A percentile compares a stretch with the other conserved stretches of the same genome.
Conservation (phyloP, 345 rosid genomes). For the Euphorbia lathyris region DNA sequence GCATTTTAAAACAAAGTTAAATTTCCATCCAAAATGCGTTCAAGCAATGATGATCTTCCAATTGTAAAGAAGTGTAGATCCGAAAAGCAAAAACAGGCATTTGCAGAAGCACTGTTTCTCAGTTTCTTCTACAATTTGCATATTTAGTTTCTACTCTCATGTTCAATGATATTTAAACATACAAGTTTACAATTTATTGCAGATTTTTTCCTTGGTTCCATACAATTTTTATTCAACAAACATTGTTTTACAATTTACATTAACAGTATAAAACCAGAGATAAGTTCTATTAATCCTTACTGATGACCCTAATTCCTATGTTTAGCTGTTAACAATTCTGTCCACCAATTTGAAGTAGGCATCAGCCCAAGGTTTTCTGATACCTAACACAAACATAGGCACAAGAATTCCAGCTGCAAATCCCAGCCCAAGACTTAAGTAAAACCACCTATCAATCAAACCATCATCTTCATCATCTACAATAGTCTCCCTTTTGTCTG, state of each 20-base stretch:
- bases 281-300: neutral
- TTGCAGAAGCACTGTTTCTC: too few species aligned
- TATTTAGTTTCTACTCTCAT: too few species aligned
- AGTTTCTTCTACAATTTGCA: too few species aligned
- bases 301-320: neutral
- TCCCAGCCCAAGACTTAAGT: slow-evolving; percentile 42
- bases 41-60: too few species aligned
- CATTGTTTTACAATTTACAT: neutral
- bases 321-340: slow-evolving; percentile 13
- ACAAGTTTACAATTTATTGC: too few species aligned
- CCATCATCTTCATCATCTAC: slow-evolving; percentile 12
- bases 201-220: too few species aligned
- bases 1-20: too few species aligned
- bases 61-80: too few species aligned
- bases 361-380: slow-evolving; percentile 25
- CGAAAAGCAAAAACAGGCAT: too few species aligned
- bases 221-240: too few species aligned
- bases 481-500: slow-evolving; percentile 8
- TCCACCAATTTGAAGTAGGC: slow-evolving; percentile 35
- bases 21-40: too few species aligned
- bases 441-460: slow-evolving; percentile 41
- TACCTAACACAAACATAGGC: slow-evolving; percentile 20
- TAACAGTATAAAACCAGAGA: neutral
- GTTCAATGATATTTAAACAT: too few species aligned
- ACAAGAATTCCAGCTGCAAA: slow-evolving; percentile 41